Conservation (phyloP, 257 asterid genomes). For the Handroanthus guayacan region DNA sequence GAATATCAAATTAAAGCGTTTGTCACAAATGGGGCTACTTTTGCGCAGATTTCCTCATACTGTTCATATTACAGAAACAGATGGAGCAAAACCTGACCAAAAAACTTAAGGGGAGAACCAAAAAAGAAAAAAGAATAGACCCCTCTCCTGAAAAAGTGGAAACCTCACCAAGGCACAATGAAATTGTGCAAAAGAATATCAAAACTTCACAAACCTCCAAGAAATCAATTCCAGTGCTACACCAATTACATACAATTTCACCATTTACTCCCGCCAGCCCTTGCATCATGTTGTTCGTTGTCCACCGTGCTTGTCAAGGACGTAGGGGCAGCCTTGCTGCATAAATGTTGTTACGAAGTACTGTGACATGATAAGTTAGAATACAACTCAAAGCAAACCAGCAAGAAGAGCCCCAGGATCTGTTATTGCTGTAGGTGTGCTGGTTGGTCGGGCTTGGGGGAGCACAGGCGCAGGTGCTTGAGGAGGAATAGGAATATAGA, state of each 20-base stretch:
- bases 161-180: conserved; percentile 48
- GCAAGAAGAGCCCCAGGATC: conserved; percentile 85
- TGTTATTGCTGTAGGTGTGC: conserved; percentile 49
- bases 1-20: conserved; percentile 40
- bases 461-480: conserved; percentile 47
- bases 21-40: conserved; percentile 39
- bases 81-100: conserved; percentile 45
- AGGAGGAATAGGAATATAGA: conserved; percentile 55
- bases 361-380: conserved; percentile 3
- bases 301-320: conserved; percentile 38
- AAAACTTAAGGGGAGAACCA: conserved; percentile 1
- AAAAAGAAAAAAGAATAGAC: conserved; percentile 30
- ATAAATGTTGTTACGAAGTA: conserved; percentile 49
- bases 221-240: conserved; percentile 37
- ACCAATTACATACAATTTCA: conserved; percentile 38
- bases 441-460: conserved; percentile 53
- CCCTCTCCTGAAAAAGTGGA: conserved; percentile 36
- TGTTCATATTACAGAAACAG: conserved; percentile 45
- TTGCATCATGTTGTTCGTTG: conserved; percentile 39
- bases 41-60: conserved; percentile 30
- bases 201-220: conserved; percentile 45
- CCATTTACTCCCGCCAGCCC: conserved; percentile 61
- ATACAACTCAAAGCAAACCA: conserved; percentile 62
- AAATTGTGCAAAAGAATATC: conserved; percentile 67
- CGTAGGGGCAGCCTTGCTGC: conserved; percentile 29